These are phyloP conservation scores for Colletotrichum sp. DNA, from an alignment of 2,329 filamentous ascomycete genomes.

Conservation along the genomic window DNA sequence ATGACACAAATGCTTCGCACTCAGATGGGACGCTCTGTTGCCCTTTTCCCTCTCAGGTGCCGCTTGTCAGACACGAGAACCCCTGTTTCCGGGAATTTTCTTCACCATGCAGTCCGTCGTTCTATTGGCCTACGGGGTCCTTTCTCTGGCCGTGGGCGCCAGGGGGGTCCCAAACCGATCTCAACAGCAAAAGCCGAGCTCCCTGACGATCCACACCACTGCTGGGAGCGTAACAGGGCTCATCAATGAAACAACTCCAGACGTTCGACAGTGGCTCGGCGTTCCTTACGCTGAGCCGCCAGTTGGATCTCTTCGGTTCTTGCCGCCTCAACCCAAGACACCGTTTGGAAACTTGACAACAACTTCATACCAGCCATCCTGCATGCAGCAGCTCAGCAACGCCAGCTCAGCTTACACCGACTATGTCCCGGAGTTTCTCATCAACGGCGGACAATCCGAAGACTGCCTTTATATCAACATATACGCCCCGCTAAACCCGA, in stretches of 20 bases:
- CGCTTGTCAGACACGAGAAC: neutral
- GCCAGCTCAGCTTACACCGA: conserved; percentile 22
- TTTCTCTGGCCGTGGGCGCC: neutral
- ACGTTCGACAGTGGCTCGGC: conserved; percentile 27
- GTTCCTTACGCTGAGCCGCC: conserved; percentile 64
- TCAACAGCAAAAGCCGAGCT: neutral
- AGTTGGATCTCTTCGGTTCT: conserved; percentile 52
- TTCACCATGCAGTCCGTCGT: neutral
- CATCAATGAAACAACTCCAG: neutral
- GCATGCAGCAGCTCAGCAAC: conserved; percentile 34
- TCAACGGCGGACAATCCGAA: conserved; percentile 26
- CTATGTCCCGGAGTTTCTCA: neutral
- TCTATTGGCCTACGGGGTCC: neutral
- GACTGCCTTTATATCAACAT: conserved; percentile 38
- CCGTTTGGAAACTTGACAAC: conserved; percentile 28
- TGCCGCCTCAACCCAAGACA: conserved; percentile 33
- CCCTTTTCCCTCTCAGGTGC: neutral
- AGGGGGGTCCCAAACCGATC: neutral
- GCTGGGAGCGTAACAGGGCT: neutral
- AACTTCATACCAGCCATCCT: conserved; percentile 31
- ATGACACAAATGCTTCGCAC: neutral
- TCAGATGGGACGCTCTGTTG: neutral
- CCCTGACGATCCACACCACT: neutral
- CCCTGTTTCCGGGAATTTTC: neutral
- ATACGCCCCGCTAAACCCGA: conserved; percentile 28